Conservation (phyloP, 257 asterid genomes). For the Primulina eburnea region DNA sequence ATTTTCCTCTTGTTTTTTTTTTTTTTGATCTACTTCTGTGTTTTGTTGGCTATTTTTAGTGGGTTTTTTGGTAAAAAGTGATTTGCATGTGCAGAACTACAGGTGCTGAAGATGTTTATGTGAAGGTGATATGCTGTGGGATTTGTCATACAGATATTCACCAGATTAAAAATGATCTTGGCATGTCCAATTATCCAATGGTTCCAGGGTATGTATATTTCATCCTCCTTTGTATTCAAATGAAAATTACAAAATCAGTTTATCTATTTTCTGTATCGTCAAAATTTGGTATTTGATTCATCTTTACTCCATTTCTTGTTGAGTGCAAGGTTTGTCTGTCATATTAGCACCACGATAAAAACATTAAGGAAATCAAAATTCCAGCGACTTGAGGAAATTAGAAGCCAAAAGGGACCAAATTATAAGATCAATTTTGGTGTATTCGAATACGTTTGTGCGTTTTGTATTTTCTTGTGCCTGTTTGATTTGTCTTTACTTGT, state of each 20-base stretch:
- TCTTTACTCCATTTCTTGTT: too few species aligned
- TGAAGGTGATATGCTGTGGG: slow-evolving; percentile 82
- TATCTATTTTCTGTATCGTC: not conserved
- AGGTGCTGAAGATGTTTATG: slow-evolving; percentile 73
- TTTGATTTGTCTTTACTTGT: too few species aligned
- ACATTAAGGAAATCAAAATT: too few species aligned
- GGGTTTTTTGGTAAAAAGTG: not conserved
- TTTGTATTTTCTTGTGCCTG: too few species aligned
- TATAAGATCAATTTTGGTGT: too few species aligned
- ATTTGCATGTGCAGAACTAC: slow-evolving; percentile 55
- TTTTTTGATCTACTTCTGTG: not conserved
- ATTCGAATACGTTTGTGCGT: too few species aligned
- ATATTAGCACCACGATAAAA: too few species aligned
- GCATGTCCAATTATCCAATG: slow-evolving; percentile 95
- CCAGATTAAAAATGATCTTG: slow-evolving; percentile 83
- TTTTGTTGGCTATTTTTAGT: not conserved
- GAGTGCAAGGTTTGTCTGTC: too few species aligned
- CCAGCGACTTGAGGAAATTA: too few species aligned
- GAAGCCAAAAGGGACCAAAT: too few species aligned
- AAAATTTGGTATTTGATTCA: too few species aligned
- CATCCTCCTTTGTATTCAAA: not conserved
- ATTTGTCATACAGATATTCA: slow-evolving; percentile 86
- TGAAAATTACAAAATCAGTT: not conserved
- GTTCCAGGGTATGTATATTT: slow-evolving; percentile 78
- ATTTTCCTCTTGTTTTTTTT: not conserved